Percentiles rank a stretch among this genome's conserved stretches.
These are phyloP conservation scores for Remersonia thermophila DNA, from an alignment of 2,329 filamentous ascomycete species.

Conservation along the genomic window DNA sequence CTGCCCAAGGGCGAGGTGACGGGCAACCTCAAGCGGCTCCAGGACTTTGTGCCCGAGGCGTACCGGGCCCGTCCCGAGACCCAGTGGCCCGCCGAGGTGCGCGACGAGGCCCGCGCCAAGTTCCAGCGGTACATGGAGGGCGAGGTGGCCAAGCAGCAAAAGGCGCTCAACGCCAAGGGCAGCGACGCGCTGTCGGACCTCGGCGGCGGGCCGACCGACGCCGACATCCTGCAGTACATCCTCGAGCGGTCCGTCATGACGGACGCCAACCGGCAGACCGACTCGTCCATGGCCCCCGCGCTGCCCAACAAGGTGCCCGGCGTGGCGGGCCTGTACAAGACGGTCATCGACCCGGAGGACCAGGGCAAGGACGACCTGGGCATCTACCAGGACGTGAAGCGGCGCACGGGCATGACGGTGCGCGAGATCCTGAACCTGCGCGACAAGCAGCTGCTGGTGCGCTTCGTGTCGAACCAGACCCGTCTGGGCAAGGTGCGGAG, in stretches of 20 bases:
- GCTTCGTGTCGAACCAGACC: conserved; percentile 81
- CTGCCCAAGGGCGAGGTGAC: conserved; percentile 14
- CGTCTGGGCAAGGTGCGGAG: conserved; percentile 86
- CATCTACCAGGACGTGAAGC: conserved; percentile 39
- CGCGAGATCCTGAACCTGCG: conserved; percentile 42
- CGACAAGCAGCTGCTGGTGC: conserved; percentile 60
- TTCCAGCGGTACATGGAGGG: conserved; percentile 17
- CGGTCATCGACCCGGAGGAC: conserved; percentile 36
- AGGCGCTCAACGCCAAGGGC: conserved; percentile 19
- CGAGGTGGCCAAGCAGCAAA: conserved; percentile 15
- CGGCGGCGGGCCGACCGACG: conserved; percentile 15
- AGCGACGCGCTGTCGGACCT: conserved; percentile 11
- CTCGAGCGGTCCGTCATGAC: conserved; percentile 26
- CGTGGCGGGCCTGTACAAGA: conserved; percentile 39
- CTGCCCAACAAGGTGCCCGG: conserved; percentile 42
- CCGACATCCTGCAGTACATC: conserved; percentile 22
- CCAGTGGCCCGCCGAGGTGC: conserved; percentile 18
- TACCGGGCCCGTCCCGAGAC: conserved; percentile 16
- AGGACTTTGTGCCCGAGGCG: conserved; percentile 22
- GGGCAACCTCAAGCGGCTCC: conserved; percentile 28
- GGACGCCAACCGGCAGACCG: conserved; percentile 21
- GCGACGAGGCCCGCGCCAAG: conserved; percentile 16
- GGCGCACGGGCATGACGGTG: conserved; percentile 41
- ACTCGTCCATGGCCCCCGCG: conserved; percentile 35
- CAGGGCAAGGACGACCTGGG: conserved; percentile 38